Percentiles rank a stretch among this genome's conserved stretches.
These are phyloP conservation scores for Aspergillus transmontanensis DNA, from an alignment of 2,329 filamentous ascomycete genomes.

Conservation along the genomic window DNA sequence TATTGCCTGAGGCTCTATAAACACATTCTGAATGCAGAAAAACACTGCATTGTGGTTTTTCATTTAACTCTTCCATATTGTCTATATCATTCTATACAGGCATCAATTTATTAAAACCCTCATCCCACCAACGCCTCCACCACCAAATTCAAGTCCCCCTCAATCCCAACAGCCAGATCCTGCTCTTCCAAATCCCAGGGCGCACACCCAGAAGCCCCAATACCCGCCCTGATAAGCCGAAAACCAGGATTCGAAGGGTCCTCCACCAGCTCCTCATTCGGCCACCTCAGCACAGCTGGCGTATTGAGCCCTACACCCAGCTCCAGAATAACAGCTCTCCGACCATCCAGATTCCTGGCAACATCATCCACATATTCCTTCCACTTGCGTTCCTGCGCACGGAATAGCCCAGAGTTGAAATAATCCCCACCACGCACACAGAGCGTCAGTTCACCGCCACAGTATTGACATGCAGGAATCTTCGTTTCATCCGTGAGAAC, in stretches of 20 bases:
- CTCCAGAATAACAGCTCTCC: slow-evolving; percentile 20
- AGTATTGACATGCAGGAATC: slow-evolving; percentile 21
- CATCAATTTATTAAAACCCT: background rate
- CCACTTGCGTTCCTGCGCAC: slow-evolving; percentile 16
- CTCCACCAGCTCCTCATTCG: slow-evolving; percentile 23
- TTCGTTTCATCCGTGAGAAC: slow-evolving; percentile 13
- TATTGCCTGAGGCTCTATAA: background rate
- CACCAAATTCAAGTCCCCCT: slow-evolving; percentile 14
- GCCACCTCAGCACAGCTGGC: slow-evolving; percentile 24
- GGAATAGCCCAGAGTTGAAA: slow-evolving; percentile 22
- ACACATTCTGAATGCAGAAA: background rate
- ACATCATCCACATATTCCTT: background rate
- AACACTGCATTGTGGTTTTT: no score
- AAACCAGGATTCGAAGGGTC: slow-evolving; percentile 5
- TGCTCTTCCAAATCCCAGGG: slow-evolving; percentile 24
- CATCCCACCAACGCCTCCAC: slow-evolving; percentile 4
- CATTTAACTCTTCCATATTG: background rate
- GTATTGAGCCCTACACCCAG: slow-evolving; percentile 27
- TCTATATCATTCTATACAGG: background rate
- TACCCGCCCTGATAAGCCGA: slow-evolving; percentile 20
- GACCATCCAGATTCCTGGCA: background rate
- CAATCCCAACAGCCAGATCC: slow-evolving; percentile 18
- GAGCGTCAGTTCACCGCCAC: slow-evolving; percentile 20
- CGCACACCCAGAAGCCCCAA: slow-evolving; percentile 23
- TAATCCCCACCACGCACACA: slow-evolving; percentile 27